Percentiles rank a stretch among this genome's conserved stretches.
These are phyloP conservation scores for Oenanthe javanica DNA, from an alignment of 140 eudicot species.

Conservation along the genomic window DNA sequence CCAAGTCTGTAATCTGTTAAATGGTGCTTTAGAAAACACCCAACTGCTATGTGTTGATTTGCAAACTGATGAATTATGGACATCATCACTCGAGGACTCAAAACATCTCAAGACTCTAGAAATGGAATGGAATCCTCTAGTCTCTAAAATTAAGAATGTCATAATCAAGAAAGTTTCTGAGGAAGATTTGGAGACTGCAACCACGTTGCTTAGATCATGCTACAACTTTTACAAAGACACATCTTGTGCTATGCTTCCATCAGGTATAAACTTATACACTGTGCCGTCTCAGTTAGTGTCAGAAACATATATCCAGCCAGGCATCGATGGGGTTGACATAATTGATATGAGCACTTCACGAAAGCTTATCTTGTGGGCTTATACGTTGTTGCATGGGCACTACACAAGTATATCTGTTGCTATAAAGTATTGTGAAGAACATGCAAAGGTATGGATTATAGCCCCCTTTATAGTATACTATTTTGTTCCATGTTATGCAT, in stretches of 20 bases:
- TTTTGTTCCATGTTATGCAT: background rate
- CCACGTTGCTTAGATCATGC: slow-evolving; percentile 63
- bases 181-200: slow-evolving; percentile 71
- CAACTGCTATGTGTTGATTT: slow-evolving; percentile 78
- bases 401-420: slow-evolving; percentile 53
- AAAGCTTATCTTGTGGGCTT: slow-evolving; percentile 92
- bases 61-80: slow-evolving; percentile 70
- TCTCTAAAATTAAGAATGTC: slow-evolving; percentile 76
- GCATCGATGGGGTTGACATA: slow-evolving; percentile 49
- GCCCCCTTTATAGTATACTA: background rate
- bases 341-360: slow-evolving; percentile 66
- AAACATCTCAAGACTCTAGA: slow-evolving; percentile 49
- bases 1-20: slow-evolving; percentile 26
- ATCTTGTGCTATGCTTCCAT: slow-evolving; percentile 63
- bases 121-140: slow-evolving; percentile 58
- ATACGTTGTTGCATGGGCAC: slow-evolving; percentile 77
- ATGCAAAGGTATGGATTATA: slow-evolving; percentile 47
- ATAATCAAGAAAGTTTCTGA: slow-evolving; percentile 58
- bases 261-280: slow-evolving; percentile 72
- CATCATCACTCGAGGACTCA: slow-evolving; percentile 63
- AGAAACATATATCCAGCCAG: slow-evolving; percentile 56
- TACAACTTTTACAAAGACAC: slow-evolving; percentile 79
- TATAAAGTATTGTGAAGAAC: slow-evolving; percentile 90
- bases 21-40: slow-evolving; percentile 34
- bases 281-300: slow-evolving; percentile 61